Evolutionary conservation across 1,284 basidiomycete genomes (phyloP).

Genomic region (Pseudozyma thailandica): DNA sequence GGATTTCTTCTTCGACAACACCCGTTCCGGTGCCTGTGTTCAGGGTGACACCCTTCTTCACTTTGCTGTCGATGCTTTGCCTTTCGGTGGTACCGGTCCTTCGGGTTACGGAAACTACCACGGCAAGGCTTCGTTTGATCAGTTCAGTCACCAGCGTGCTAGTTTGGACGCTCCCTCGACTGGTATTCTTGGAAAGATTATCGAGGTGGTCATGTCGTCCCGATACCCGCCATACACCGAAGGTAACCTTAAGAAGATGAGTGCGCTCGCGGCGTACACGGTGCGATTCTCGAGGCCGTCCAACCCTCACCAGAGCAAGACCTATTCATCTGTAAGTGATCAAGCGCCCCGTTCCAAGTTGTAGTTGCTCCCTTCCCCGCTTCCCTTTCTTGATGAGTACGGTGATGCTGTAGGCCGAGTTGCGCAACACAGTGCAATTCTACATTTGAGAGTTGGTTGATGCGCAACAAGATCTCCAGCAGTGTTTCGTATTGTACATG

Average conservation of each 20-base stretch:
- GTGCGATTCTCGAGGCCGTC: constrained; percentile 51
- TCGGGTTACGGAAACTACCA: constrained; percentile 71
- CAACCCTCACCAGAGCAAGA: constrained; percentile 54
- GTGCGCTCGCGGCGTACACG: constrained; percentile 32
- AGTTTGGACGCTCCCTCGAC: constrained; percentile 70
- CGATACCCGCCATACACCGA: constrained; percentile 69
- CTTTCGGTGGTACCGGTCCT: constrained; percentile 71
- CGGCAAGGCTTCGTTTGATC: constrained; percentile 71
- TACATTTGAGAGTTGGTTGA: no score
- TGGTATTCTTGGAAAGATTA: constrained; percentile 61
- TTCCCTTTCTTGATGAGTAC: neutral
- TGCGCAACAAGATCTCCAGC: neutral
- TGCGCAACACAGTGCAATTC: constrained; percentile 1
- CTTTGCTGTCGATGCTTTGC: constrained; percentile 74
- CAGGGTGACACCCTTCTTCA: constrained; percentile 53
- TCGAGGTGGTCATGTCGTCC: constrained; percentile 65
- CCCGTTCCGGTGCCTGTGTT: constrained; percentile 52
- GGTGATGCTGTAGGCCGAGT: neutral
- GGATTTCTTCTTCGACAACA: constrained; percentile 70
- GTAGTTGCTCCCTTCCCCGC: neutral
- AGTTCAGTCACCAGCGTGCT: constrained; percentile 71
- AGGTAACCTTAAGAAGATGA: constrained; percentile 55
- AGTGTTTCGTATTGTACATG: neutral
- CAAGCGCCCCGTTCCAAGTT: neutral
- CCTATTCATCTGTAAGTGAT: constrained; percentile 45